These are phyloP conservation scores for Arabidopsis arenosa DNA, from an alignment of 345 rosid genomes.

Conservation along the genomic window DNA sequence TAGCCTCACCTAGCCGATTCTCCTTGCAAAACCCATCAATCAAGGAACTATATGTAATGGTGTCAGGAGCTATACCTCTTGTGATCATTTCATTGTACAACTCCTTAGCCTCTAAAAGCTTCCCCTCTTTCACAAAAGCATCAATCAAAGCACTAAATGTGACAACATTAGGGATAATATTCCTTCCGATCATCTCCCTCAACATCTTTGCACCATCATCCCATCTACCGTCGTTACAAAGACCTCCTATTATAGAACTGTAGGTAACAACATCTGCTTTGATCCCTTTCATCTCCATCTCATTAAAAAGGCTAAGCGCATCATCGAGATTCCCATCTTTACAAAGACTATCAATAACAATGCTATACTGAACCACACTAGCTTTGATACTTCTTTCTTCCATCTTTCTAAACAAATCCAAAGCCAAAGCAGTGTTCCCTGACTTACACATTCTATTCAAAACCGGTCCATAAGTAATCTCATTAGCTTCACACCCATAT, in stretches of 20 bases:
- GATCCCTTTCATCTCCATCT: slow-evolving; percentile 17
- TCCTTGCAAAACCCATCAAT: slow-evolving; percentile 41
- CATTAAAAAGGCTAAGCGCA: slow-evolving; percentile 21
- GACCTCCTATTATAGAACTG: slow-evolving; percentile 17
- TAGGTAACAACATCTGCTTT: slow-evolving; percentile 30
- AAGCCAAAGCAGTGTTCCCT: background rate
- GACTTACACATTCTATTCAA: background rate
- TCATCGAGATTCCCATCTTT: background rate
- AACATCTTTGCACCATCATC: slow-evolving; percentile 29
- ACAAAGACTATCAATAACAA: background rate
- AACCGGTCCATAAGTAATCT: background rate
- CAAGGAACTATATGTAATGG: background rate
- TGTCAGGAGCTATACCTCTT: slow-evolving; percentile 5
- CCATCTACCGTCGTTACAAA: slow-evolving; percentile 23
- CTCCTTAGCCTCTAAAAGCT: slow-evolving; percentile 30
- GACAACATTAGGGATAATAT: slow-evolving; percentile 11
- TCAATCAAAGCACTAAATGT: slow-evolving; percentile 33
- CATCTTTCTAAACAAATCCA: slow-evolving; percentile 16
- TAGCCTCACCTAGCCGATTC: slow-evolving; percentile 40
- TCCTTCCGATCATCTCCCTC: slow-evolving; percentile 35
- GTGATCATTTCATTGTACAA: slow-evolving; percentile 26
- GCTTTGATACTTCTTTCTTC: background rate
- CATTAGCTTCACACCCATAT: background rate
- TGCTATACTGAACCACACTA: background rate
- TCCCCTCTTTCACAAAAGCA: slow-evolving; percentile 26